Evolutionary conservation across 768 basidiomycete species (phyloP).

Genomic region (Pleurotus tuoliensis): DNA sequence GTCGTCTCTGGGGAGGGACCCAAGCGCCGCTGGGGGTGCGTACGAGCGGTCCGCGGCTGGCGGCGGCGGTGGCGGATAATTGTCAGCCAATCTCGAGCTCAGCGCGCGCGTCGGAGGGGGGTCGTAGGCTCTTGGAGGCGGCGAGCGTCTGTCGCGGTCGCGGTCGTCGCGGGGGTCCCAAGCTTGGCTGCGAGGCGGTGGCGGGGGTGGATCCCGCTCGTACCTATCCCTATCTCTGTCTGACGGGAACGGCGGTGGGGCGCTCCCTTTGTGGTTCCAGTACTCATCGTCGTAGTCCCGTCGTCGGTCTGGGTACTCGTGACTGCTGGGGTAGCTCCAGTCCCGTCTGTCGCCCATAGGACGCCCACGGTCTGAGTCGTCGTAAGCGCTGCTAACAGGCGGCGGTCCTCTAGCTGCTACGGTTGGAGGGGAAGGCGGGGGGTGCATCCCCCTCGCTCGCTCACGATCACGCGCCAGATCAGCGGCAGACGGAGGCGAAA

Average conservation of each 20-base stretch:
- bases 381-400: slow-evolving; percentile 16
- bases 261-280: slow-evolving; percentile 20
- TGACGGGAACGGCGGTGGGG: slow-evolving; percentile 22
- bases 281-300: slow-evolving; percentile 37
- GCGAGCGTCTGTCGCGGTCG: slow-evolving; percentile 19
- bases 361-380: slow-evolving; percentile 31
- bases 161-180: slow-evolving; percentile 44
- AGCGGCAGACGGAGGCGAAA: too few relatives aligned
- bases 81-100: slow-evolving; percentile 10
- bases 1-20: slow-evolving; percentile 25
- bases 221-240: slow-evolving; percentile 31
- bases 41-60: slow-evolving; percentile 13
- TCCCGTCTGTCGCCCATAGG: slow-evolving; percentile 23
- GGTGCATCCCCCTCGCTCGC: slow-evolving; percentile 20
- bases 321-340: slow-evolving; percentile 18
- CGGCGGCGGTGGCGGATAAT: slow-evolving; percentile 6
- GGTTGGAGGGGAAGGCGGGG: slow-evolving; percentile 25
- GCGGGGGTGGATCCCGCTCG: slow-evolving; percentile 29
- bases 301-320: slow-evolving; percentile 18
- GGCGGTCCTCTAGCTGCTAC: slow-evolving; percentile 10
- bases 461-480: slow-evolving; percentile 28
- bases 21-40: slow-evolving; percentile 19
- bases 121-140: slow-evolving; percentile 7
- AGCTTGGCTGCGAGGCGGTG: slow-evolving; percentile 21
- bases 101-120: not conserved